Base-by-base conservation (phyloP, 179 eudicot species). In the Nepenthes alata region DNA sequence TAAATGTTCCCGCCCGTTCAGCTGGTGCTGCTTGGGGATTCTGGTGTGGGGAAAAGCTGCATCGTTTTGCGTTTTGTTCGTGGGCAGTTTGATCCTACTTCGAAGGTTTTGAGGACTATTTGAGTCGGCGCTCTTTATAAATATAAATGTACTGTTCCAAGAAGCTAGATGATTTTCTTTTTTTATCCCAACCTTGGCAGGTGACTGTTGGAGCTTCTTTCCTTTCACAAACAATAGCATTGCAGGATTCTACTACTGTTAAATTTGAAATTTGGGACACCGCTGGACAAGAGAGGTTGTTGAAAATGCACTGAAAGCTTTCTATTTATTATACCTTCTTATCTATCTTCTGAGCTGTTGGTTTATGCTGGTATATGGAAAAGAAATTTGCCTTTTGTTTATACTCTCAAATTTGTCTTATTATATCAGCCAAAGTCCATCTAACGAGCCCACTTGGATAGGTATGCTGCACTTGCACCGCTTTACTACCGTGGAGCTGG, bases 241-340 rank as follows among this genome's bases (percentile, higher is more conserved):
- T 91, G 77, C 94, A 88, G 79, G 94, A 91, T 73, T 88, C 96
- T n/a, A 88, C 96, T 1, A 91, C 96, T 8, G 96, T 91, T 14
- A 91, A 91, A 68, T 91, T 88, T 70, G 98, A 91, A 79, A 91
- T 91, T 16, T 91, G 98, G 98, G 98, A 91, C 72, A 90, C 97
- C 53, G 97, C 97, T 56, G 97, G 97, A 55, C 97, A 90, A 73
- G 97, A 90, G 72, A 88, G 97, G 97, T 90, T 60, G 34, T 14
- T 49, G 2, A 41, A 58, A 47, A 37, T 25, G 49, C 58, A 8
- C 11, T 58, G 61, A 3, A 36, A 55, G 11, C 25, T 55, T 34
- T 51, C 1, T 38, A 37, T n/a, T 3, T 3, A 25, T 15, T 67
- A 11, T 2, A 4, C 25, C 25, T 0, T 25, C 25, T 25, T 25